Conservation (phyloP, 352 stramenopile genomes). For the Elongisporangium prolatum region DNA sequence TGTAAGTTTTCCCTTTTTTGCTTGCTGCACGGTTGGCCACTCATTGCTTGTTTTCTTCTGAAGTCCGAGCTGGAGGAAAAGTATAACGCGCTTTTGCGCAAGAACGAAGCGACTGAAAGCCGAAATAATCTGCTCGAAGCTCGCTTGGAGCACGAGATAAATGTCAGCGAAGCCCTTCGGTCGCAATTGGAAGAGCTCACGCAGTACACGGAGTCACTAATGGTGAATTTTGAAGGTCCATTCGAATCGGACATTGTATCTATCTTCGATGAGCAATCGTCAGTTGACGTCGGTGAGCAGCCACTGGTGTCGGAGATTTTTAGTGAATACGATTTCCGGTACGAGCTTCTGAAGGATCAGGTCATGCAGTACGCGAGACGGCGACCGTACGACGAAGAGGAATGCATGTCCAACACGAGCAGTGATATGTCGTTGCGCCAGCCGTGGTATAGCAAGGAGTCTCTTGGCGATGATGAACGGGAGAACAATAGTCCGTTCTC, state of each 20-base stretch:
- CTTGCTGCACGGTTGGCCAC: background rate
- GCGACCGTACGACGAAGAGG: slow-evolving; percentile 28
- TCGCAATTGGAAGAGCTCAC: slow-evolving; percentile 67
- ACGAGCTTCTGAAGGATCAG: slow-evolving; percentile 29
- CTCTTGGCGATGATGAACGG: slow-evolving; percentile 14
- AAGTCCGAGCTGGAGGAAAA: slow-evolving; percentile 46
- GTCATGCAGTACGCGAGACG: slow-evolving; percentile 1
- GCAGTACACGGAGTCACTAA: slow-evolving; percentile 63
- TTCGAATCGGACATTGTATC: slow-evolving; percentile 36
- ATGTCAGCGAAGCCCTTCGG: slow-evolving; percentile 53
- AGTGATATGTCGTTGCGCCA: slow-evolving; percentile 36
- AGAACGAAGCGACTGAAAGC: slow-evolving; percentile 45
- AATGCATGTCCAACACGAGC: slow-evolving; percentile 57
- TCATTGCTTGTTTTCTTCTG: background rate
- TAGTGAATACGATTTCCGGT: slow-evolving; percentile 35
- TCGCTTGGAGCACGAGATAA: slow-evolving; percentile 57
- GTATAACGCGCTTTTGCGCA: slow-evolving; percentile 34
- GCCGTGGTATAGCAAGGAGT: slow-evolving; percentile 14
- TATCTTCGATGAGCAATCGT: slow-evolving; percentile 36
- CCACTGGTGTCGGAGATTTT: slow-evolving; percentile 35
- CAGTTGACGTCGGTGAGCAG: slow-evolving; percentile 23
- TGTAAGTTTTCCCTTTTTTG: slow-evolving; percentile 6
- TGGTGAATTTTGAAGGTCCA: slow-evolving; percentile 9
- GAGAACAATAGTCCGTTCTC: slow-evolving; percentile 25
- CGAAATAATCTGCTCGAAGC: slow-evolving; percentile 67